Evolutionary conservation across 305 asterid genomes (phyloP), one percentile per base, ranked within the genome.

Genomic region (Fraxinus paxiana): DNA sequence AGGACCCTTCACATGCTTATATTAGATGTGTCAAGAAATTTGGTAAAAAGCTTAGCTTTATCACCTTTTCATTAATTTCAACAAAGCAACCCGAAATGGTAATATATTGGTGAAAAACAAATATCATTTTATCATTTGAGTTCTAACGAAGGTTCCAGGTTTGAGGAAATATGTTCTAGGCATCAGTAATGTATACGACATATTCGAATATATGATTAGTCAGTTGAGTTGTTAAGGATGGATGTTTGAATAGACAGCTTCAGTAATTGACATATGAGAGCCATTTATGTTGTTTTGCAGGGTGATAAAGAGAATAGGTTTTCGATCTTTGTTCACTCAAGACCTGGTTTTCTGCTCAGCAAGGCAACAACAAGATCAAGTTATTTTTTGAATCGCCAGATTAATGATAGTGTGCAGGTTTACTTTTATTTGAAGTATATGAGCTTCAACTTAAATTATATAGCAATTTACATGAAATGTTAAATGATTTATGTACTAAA

Each of bases 361-460:
- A 82, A 82, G 78, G 92, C 87, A 77, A 95, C 93, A 6, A 95
- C 99, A 38, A 90, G 94, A 94, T 95, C 98, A 35, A 43, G 18
- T 12, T 92, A 90, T 82, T 95, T 95, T 86, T 80, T 91, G 85
- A 79, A 88, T 80, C 98, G 97, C 81, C 99, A 95, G 88, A 83
- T 95, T 74, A 95, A 93, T 81, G 85, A 89, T 82, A 95, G 98
- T 85, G 80, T 92, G 82, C 99, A 95, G 99, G 99, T 95, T 79
- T 81, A 77, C 61, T 82, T 81, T 88, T 80, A 67, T 84, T 76
- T 85, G 6, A 77, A 79, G 73, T 67, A 59, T 78, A 54, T 12
- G 54, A 59, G 70, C 43, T 54, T 74, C 63, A 51, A 72, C 15
- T 35, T 12, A 6, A 74, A 69, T 77, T 34, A 77, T 13, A 26